Base-by-base conservation (phyloP, 768 basidiomycete species). In the Termitomyces sp. region DNA sequence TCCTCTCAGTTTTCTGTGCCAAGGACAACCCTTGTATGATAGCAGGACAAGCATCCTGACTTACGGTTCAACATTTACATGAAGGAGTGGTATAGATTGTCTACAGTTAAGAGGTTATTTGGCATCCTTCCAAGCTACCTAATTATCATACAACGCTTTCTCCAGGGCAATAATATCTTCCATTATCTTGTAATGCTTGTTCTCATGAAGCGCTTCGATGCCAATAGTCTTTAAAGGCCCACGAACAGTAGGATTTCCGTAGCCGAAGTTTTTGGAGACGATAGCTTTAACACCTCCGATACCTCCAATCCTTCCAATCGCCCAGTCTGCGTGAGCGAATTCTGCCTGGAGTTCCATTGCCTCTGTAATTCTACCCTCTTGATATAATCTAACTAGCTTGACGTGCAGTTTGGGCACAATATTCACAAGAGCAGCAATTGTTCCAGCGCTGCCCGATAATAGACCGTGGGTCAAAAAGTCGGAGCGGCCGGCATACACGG, bases 401-500 rank as follows among this genome's bases (percentile, higher is more conserved):
- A 67, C 69, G 66, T 88, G 87, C 16, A 82, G 63, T 61, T 85
- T 86, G 7, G 87, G 87, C 16, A 79, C 62, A 52, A 87, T 68
- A 64, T 87, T 87, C 13, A 81, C 83, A 11, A 84, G 73, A 0
- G 83, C 87, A 41, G 82, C 82, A 63, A 90, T 90, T 52, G 78
- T 72, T 0, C 88, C 89, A 30, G 86, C 79, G 62, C 84, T 81
- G 8, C 81, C 79, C 3, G 84, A 82, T 40, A 83, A 67, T 7
- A 91, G 76, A 4, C 83, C 82, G 20, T 87, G 79, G 13, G 81
- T 71, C 63, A 89, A 84, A 40, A 86, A 75, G 63, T 93, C 90
- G 6, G 83, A 83, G 56, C 85, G 83, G 1, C 92, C 92, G 11
- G 89, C 81, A 64, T 87, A 86, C n/a, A 90, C 82, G 3, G 85